Evolutionary conservation across 2,329 filamentous ascomycete species (phyloP).

Genomic region (Pseudopyrenochaeta lycopersici): DNA sequence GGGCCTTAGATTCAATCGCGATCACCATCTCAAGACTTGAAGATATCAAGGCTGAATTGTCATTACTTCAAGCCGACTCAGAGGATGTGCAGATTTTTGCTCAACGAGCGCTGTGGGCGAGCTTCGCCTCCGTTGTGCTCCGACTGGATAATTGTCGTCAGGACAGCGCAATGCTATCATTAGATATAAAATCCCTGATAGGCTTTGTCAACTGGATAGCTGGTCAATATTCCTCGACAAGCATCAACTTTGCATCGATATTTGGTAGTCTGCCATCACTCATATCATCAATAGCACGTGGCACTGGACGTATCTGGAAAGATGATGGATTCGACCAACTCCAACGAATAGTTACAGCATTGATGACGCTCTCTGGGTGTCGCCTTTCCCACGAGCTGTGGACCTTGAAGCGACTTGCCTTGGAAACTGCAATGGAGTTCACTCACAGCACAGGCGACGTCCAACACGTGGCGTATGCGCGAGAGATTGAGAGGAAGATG

Average conservation of each 20-base stretch:
- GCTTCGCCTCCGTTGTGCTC: constrained; percentile 35
- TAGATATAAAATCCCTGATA: constrained; percentile 19
- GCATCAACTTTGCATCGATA: constrained; percentile 29
- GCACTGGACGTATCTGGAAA: constrained; percentile 45
- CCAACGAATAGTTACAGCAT: constrained; percentile 36
- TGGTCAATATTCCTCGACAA: constrained; percentile 30
- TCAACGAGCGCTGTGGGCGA: constrained; percentile 38
- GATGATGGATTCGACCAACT: constrained; percentile 47
- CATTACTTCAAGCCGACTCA: constrained; percentile 26
- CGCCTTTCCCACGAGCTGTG: constrained; percentile 42
- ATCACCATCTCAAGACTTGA: constrained; percentile 33
- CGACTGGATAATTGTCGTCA: constrained; percentile 26
- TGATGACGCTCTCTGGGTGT: constrained; percentile 33
- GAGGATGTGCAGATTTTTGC: constrained; percentile 41
- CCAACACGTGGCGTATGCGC: constrained; percentile 39
- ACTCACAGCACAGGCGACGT: constrained; percentile 38
- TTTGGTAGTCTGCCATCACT: constrained; percentile 39
- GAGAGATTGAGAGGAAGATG: constrained; percentile 44
- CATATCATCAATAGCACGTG: constrained; percentile 43
- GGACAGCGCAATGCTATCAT: constrained; percentile 3
- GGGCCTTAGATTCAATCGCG: constrained; percentile 33
- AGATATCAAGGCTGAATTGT: constrained; percentile 33
- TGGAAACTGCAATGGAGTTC: constrained; percentile 50
- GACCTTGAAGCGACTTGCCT: constrained; percentile 47
- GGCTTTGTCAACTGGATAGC: constrained; percentile 30